These are phyloP conservation scores for Podospora anserina DNA, from an alignment of 495 filamentous ascomycete species.

Conservation along the genomic window DNA sequence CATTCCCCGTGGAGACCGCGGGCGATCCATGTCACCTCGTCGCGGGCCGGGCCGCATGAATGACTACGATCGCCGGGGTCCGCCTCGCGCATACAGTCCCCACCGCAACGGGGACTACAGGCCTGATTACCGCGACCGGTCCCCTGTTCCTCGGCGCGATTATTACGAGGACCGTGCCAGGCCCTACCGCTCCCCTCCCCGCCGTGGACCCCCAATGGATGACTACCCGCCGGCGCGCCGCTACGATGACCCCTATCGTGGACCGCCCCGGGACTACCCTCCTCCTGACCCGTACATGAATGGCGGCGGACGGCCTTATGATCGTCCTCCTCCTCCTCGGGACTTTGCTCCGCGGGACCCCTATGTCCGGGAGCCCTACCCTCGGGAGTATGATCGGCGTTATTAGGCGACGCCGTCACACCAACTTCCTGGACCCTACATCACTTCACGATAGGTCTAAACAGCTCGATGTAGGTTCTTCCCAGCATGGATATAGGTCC, in stretches of 20 bases:
- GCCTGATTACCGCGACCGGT: conserved; percentile 83
- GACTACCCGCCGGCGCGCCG: conserved; percentile 65
- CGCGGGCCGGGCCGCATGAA: conserved; percentile 63
- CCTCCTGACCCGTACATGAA: conserved; percentile 66
- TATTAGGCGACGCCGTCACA: conserved; percentile 28
- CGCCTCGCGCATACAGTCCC: conserved; percentile 78
- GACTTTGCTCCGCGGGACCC: conserved; percentile 53
- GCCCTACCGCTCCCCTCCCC: conserved; percentile 69
- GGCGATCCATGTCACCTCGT: conserved; percentile 63
- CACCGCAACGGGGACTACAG: conserved; percentile 50
- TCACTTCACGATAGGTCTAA: background rate
- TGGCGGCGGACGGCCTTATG: conserved; percentile 47
- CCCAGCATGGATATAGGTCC: no score
- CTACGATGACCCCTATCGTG: conserved; percentile 61
- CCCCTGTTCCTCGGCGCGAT: conserved; percentile 62
- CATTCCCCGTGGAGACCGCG: conserved; percentile 64
- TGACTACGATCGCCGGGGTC: conserved; percentile 74
- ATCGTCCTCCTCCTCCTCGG: conserved; percentile 54
- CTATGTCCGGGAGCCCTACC: conserved; percentile 49
- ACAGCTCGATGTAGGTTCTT: background rate
- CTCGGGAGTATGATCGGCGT: conserved; percentile 48
- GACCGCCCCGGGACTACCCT: conserved; percentile 50
- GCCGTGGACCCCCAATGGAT: conserved; percentile 66
- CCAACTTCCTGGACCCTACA: background rate
- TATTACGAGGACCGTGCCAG: conserved; percentile 81